These are phyloP conservation scores for Acacia melanoxylon DNA, from an alignment of 306 rosid species.

Conservation along the genomic window DNA sequence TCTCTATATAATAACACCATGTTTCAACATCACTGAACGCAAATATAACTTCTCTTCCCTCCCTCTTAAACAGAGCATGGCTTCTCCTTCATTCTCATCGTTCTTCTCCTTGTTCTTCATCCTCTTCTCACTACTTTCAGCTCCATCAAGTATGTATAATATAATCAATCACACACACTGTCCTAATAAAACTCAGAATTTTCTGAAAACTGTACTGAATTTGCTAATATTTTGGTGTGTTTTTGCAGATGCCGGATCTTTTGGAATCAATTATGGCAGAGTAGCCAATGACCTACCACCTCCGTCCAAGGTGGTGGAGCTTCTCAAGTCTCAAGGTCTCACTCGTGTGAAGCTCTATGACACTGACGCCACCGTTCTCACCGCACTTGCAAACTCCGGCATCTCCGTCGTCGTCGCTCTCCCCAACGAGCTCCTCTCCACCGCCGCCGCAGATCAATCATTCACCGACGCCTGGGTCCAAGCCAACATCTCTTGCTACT, in stretches of 20 bases:
- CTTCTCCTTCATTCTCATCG: constrained; percentile 24
- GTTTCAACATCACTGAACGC: no score
- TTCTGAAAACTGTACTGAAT: not conserved
- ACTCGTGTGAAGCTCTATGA: constrained; percentile 72
- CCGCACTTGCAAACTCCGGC: constrained; percentile 58
- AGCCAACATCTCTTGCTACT: constrained; percentile 50
- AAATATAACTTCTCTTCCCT: constrained; percentile 13
- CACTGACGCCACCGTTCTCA: constrained; percentile 60
- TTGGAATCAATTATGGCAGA: constrained; percentile 83
- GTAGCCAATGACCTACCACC: constrained; percentile 64
- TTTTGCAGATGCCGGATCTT: constrained; percentile 46
- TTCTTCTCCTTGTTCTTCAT: constrained; percentile 16
- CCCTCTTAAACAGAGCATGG: constrained; percentile 51
- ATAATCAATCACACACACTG: not conserved
- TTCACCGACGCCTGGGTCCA: constrained; percentile 78
- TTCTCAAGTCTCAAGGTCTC: constrained; percentile 59
- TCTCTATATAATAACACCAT: constrained; percentile 37
- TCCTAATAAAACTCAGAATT: not conserved
- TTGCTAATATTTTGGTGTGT: not conserved
- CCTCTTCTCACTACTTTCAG: constrained; percentile 22
- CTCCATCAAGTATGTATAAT: constrained; percentile 45
- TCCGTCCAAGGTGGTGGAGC: constrained; percentile 63
- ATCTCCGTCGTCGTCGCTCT: constrained; percentile 55
- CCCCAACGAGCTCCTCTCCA: constrained; percentile 75
- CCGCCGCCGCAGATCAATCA: constrained; percentile 58